phyloP scores from a whole-genome alignment of 2,329 filamentous ascomycete species.

The Penicillium corylophilum region DNA sequence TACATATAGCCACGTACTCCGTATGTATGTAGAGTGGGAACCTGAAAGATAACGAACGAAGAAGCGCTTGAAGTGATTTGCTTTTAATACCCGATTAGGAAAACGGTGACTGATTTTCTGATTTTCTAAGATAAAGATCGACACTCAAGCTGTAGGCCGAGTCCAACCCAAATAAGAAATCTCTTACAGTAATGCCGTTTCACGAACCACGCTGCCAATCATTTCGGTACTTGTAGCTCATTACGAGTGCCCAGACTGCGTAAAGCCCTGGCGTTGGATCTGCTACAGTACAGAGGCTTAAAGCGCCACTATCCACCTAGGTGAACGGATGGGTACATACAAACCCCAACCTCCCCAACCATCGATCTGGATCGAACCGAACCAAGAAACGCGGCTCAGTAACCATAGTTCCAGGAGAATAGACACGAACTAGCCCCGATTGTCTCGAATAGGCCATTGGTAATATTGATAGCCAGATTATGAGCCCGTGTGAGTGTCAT shows the following conservation, averaged over 20 bases:
- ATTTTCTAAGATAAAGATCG: neutral
- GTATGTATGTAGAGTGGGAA: neutral
- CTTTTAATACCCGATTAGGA: neutral
- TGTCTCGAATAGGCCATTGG: neutral
- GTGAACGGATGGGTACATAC: neutral
- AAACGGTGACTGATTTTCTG: neutral
- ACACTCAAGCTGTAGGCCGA: neutral
- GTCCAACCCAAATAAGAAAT: neutral
- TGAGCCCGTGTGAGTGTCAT: neutral
- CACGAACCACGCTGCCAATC: neutral
- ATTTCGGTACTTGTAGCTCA: neutral
- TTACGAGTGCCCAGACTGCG: neutral
- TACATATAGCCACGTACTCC: too few relatives aligned
- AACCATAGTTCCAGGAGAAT: neutral
- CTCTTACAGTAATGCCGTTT: neutral
- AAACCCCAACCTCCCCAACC: neutral
- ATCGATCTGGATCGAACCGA: neutral
- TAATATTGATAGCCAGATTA: neutral
- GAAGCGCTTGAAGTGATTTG: neutral
- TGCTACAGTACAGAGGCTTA: neutral
- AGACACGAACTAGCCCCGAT: neutral
- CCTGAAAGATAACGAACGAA: neutral
- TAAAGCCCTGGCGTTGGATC: neutral
- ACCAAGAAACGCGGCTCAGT: neutral
- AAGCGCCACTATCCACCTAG: neutral